These are phyloP conservation scores for Boletus tylopilopsis DNA, from an alignment of 768 basidiomycete species.

Conservation along the genomic window DNA sequence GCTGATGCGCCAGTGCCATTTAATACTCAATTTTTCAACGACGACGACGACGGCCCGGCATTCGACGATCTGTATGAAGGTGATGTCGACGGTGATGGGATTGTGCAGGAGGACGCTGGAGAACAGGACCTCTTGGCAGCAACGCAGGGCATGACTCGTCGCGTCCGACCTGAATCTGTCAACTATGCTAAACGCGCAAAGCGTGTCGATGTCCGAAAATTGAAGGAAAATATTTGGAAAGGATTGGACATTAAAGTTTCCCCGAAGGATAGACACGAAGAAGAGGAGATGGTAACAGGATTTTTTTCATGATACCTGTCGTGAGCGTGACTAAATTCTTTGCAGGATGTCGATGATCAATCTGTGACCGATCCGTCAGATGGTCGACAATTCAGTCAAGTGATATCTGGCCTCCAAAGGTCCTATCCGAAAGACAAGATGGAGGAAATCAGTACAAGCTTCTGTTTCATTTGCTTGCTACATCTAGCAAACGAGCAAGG, in stretches of 20 bases:
- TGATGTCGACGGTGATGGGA: conserved; percentile 47
- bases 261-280: conserved; percentile 35
- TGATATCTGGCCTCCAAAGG: conserved; percentile 75
- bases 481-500: conserved; percentile 98
- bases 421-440: conserved; percentile 92
- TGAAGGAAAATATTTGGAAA: conserved; percentile 99
- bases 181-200: conserved; percentile 96
- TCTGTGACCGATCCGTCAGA: conserved; percentile 61
- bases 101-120: conserved; percentile 51
- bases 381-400: conserved; percentile 68
- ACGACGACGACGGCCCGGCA: conserved; percentile 78
- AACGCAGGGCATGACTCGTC: conserved; percentile 71
- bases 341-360: conserved; percentile 52
- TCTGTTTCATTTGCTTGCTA: conserved; percentile 97
- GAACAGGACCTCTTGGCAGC: conserved; percentile 88
- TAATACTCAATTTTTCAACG: conserved; percentile 96
- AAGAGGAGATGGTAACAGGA: conserved; percentile 51
- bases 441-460: conserved; percentile 97
- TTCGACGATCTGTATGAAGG: conserved; percentile 54
- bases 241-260: conserved; percentile 73
- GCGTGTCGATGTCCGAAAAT: conserved; percentile 90
- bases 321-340: background rate
- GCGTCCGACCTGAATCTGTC: conserved; percentile 82
- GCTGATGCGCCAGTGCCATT: conserved; percentile 68
- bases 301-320: background rate